Percentiles rank a stretch among this genome's conserved stretches.
phyloP scores from a whole-genome alignment of 2,329 filamentous ascomycete species.

The Xylaria digitata region DNA sequence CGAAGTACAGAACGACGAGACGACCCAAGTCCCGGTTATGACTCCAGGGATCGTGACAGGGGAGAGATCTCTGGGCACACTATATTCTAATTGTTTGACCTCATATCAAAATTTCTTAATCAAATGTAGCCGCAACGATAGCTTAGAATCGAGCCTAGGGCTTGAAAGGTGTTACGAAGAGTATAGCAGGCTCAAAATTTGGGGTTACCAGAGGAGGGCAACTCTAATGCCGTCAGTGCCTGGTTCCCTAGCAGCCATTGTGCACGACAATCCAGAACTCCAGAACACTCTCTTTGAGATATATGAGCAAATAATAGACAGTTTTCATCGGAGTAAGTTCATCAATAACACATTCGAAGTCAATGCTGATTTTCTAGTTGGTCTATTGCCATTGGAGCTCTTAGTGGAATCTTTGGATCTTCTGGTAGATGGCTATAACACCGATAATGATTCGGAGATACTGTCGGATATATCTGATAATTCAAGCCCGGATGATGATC shows the following conservation, averaged over 20 bases:
- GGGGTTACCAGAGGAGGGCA: slow-evolving; percentile 22
- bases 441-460: background rate
- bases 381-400: background rate
- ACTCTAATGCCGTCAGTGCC: slow-evolving; percentile 4
- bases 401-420: slow-evolving; percentile 1
- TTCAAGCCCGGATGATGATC: too few species aligned
- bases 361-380: slow-evolving; percentile 9
- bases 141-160: background rate
- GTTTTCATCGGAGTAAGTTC: slow-evolving; percentile 16
- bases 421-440: background rate
- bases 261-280: slow-evolving; percentile 2
- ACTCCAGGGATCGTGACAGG: background rate
- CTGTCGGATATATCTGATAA: background rate
- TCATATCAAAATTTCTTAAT: slow-evolving; percentile 10
- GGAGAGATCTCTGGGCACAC: background rate
- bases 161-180: slow-evolving; percentile 26
- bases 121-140: background rate
- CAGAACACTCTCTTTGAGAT: slow-evolving; percentile 13
- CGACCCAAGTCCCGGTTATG: background rate
- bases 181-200: slow-evolving; percentile 28
- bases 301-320: slow-evolving; percentile 16
- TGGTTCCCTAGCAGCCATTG: slow-evolving; percentile 1
- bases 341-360: background rate
- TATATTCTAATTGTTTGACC: slow-evolving; percentile 2
- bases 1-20: background rate